Evolutionary conservation across 257 asterid species (phyloP).

Genomic region (Solanum piurae): DNA sequence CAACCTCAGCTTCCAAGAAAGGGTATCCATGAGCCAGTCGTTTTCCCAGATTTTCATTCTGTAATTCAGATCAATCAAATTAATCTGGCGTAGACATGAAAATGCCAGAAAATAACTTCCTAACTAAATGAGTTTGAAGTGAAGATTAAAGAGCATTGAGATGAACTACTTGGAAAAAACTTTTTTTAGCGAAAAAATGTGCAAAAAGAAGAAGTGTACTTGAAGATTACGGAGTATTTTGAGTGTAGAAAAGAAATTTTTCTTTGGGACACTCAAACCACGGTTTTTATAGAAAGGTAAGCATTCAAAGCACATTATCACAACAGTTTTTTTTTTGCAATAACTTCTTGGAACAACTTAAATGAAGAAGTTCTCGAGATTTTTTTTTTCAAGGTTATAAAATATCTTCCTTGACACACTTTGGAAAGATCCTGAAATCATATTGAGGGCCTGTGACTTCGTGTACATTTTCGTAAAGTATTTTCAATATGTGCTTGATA

Average conservation of each 20-base stretch:
- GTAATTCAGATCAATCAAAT: neutral
- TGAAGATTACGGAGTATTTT: neutral
- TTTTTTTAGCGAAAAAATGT: neutral
- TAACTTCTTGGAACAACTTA: neutral
- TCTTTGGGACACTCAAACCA: neutral
- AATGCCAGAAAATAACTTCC: neutral
- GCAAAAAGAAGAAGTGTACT: neutral
- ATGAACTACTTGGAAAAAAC: neutral
- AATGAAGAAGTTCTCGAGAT: neutral
- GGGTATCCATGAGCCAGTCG: constrained; percentile 98
- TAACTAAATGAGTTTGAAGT: neutral
- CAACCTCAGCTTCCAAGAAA: constrained; percentile 91
- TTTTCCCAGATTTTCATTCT: constrained; percentile 93
- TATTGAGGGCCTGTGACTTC: neutral
- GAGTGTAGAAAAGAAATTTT: neutral
- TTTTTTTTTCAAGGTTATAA: neutral
- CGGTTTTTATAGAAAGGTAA: neutral
- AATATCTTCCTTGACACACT: neutral
- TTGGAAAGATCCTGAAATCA: neutral
- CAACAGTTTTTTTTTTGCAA: neutral
- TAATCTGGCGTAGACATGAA: neutral
- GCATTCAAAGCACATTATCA: neutral
- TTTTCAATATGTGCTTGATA: neutral
- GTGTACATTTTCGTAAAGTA: neutral
- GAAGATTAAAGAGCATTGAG: neutral